A percentile compares a stretch with the other conserved stretches of the same genome.
These are phyloP conservation scores for Trametes coccinea DNA, from an alignment of 768 basidiomycete species.

Conservation along the genomic window DNA sequence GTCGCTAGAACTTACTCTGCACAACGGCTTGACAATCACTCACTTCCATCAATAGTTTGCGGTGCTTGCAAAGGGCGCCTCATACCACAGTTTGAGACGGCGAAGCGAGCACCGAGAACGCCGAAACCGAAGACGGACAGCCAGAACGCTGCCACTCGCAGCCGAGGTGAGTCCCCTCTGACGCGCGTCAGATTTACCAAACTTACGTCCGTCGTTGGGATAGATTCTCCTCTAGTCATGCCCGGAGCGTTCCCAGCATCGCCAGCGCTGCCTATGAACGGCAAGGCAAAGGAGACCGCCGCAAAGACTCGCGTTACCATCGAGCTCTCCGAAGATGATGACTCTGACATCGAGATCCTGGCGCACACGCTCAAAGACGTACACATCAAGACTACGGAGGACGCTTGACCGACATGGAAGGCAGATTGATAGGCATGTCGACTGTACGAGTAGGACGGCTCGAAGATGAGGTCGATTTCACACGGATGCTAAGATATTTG, in stretches of 20 bases:
- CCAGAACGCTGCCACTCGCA: conserved; percentile 20
- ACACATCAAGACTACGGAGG: background rate
- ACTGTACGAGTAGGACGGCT: too few relatives aligned
- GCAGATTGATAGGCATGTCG: too few relatives aligned
- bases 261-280: background rate
- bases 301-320: background rate
- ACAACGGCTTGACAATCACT: background rate
- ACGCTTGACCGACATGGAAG: background rate
- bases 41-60: conserved; percentile 48
- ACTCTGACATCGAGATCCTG: conserved; percentile 21
- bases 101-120: conserved; percentile 32
- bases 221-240: conserved; percentile 23
- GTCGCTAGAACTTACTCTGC: conserved; percentile 26
- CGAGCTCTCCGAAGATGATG: conserved; percentile 10
- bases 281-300: background rate
- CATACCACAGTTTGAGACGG: conserved; percentile 52
- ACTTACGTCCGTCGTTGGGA: background rate
- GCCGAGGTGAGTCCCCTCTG: conserved; percentile 13
- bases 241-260: conserved; percentile 16
- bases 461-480: too few relatives aligned
- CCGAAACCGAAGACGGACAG: conserved; percentile 33
- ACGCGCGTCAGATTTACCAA: background rate
- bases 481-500: too few relatives aligned
- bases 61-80: conserved; percentile 67
- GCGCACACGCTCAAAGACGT: conserved; percentile 15